Evolutionary conservation across 2,329 filamentous ascomycete genomes (phyloP).

Genomic region (Colletotrichum zoysiae): DNA sequence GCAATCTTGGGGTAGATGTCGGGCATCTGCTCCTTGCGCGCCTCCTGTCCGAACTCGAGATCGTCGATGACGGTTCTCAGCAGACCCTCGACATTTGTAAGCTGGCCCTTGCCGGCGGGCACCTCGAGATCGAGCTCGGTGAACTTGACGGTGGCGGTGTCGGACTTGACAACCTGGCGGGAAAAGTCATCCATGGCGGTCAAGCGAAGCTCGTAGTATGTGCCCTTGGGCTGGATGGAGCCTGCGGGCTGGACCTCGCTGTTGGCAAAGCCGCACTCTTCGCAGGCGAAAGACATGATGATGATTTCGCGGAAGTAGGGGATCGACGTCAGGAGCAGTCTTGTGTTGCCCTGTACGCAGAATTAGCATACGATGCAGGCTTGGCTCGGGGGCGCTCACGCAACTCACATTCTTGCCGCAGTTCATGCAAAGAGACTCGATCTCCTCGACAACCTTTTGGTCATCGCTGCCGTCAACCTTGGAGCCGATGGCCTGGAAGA

Average conservation of each 20-base stretch:
- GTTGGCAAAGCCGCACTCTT: slow-evolving; percentile 89
- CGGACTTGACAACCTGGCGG: slow-evolving; percentile 92
- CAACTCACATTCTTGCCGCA: slow-evolving; percentile 79
- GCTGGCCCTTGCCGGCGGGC: slow-evolving; percentile 88
- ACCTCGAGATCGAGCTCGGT: slow-evolving; percentile 95
- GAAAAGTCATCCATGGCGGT: slow-evolving; percentile 80
- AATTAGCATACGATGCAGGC: slow-evolving; percentile 36
- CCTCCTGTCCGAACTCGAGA: slow-evolving; percentile 84
- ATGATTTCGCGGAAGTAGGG: slow-evolving; percentile 98
- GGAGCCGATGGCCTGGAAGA: slow-evolving; percentile 73
- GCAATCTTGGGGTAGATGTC: slow-evolving; percentile 84
- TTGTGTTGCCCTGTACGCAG: slow-evolving; percentile 77
- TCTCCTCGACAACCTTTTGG: slow-evolving; percentile 71
- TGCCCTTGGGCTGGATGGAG: slow-evolving; percentile 89
- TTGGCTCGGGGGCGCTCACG: background rate
- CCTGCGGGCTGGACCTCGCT: slow-evolving; percentile 95
- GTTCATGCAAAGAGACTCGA: slow-evolving; percentile 89
- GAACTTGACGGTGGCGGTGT: slow-evolving; percentile 86
- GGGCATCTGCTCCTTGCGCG: slow-evolving; percentile 80
- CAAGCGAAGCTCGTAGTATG: slow-evolving; percentile 85
- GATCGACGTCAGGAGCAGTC: slow-evolving; percentile 89
- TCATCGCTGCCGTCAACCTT: slow-evolving; percentile 68
- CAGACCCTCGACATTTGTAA: slow-evolving; percentile 94
- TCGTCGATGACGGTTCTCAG: slow-evolving; percentile 83
- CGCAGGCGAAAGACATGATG: slow-evolving; percentile 95